Evolutionary conservation across 148 eudicot species (phyloP), one percentile per base, ranked within the genome.

Genomic region (Mesembryanthemum crystallinum): DNA sequence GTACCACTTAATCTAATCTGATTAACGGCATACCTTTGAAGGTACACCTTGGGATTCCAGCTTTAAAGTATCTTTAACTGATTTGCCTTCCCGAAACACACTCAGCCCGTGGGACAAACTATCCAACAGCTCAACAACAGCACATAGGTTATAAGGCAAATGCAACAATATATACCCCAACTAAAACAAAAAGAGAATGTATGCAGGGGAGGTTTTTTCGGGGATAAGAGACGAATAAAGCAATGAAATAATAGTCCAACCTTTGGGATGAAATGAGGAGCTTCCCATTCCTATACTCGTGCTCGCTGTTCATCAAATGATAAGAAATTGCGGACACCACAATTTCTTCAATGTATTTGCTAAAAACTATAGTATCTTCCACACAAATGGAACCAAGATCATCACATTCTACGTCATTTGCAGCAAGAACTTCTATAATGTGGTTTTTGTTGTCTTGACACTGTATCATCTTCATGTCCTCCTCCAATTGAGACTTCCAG

Each of bases 41-140:
- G 79, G 79, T 78, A 81, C 85, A 45, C 72, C 89, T 63, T 68
- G 75, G 1, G 89, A 79, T 79, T 88, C 89, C 73, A 84, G 77
- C 83, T 88, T 91, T 23, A 76, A 9, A 62, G 85, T 71, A 73
- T 82, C 88, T 74, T 86, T 88, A 27, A 72, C 75, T 37, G 89
- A 81, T 82, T 86, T 94, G 66, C 87, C 84, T 86, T 88, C 89
- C 54, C 86, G 90, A 80, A 94, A 94, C 72, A 91, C 80, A 51
- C 84, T 84, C 78, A 94, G 82, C 66, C 98, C 98, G 83, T 85
- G 98, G 81, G 97, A 84, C 85, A 94, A 86, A 74, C 98, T 94
- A 84, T 80, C 47, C 76, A 82, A 62, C n/a, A 55, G 23, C 72
- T 75, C 62, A 17, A 76, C 0, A 52, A 32, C 37, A 33, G 18